These are phyloP conservation scores for Mitragyna speciosa DNA, from an alignment of 257 asterid genomes.

Conservation along the genomic window DNA sequence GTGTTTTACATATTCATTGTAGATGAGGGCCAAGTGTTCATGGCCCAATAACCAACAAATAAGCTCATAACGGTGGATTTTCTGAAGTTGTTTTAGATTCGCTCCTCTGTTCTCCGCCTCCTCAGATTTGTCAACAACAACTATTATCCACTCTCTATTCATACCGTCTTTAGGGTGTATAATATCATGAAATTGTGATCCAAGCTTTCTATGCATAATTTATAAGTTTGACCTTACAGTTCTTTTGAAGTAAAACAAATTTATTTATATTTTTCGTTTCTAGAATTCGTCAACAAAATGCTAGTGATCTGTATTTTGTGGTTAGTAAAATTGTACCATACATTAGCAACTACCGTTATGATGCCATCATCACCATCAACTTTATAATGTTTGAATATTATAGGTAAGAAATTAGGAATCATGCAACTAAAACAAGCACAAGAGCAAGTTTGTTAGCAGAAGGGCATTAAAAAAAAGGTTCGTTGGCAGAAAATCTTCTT, in stretches of 20 bases:
- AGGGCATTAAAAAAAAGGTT: background rate
- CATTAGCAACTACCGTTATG: background rate
- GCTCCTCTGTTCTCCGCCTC: too few relatives aligned
- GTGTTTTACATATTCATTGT: too few relatives aligned
- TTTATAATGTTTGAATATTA: background rate
- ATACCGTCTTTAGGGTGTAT: too few relatives aligned
- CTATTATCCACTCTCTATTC: too few relatives aligned
- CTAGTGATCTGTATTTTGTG: too few relatives aligned
- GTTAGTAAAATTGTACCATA: background rate
- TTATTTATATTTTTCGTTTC: background rate
- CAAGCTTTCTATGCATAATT: background rate
- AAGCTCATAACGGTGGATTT: background rate
- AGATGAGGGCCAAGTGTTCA: background rate
- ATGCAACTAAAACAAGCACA: background rate
- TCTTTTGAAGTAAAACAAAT: background rate
- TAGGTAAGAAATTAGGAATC: background rate
- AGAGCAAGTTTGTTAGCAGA: background rate
- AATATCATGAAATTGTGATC: background rate
- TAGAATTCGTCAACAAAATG: background rate
- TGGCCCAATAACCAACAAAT: background rate
- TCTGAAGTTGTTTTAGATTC: too few relatives aligned
- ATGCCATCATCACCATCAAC: background rate
- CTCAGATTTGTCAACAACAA: too few relatives aligned
- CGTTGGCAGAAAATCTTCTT: background rate
- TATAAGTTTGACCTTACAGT: background rate